These are phyloP conservation scores for Sclerotinia borealis DNA, from an alignment of 2,329 filamentous ascomycete species.

Conservation along the genomic window DNA sequence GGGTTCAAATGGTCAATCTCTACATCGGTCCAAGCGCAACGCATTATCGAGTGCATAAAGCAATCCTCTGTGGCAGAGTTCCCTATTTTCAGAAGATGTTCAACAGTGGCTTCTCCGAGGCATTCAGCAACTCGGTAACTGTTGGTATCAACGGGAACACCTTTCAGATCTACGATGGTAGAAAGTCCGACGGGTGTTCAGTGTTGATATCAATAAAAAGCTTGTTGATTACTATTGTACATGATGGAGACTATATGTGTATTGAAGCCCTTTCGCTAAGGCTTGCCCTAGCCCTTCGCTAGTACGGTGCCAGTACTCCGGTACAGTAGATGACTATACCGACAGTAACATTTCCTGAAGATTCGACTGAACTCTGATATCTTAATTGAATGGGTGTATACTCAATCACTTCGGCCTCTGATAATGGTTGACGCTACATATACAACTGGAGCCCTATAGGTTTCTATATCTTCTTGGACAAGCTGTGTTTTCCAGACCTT, in stretches of 20 bases:
- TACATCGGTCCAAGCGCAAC: slow-evolving; percentile 11
- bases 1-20: slow-evolving; percentile 15
- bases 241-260: no score
- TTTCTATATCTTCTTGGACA: neutral
- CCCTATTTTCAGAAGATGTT: slow-evolving; percentile 13
- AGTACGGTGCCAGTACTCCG: no score
- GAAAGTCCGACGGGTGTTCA: no score
- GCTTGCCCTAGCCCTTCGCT: no score
- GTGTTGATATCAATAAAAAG: no score
- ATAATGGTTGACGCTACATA: neutral
- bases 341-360: slow-evolving; percentile 7
- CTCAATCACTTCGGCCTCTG: slow-evolving; percentile 1
- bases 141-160: no score
- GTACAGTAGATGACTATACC: no score
- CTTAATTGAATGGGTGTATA: neutral
- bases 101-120: neutral
- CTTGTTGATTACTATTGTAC: no score
- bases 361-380: neutral
- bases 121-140: neutral
- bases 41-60: slow-evolving; percentile 10
- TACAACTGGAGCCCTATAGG: neutral
- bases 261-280: no score
- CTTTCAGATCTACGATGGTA: no score
- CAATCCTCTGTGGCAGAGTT: slow-evolving; percentile 5
- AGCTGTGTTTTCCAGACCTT: neutral